A percentile compares a stretch with the other conserved stretches of the same genome.
phyloP scores from a whole-genome alignment of 257 asterid genomes.

The Solanum bulbocastanum region DNA sequence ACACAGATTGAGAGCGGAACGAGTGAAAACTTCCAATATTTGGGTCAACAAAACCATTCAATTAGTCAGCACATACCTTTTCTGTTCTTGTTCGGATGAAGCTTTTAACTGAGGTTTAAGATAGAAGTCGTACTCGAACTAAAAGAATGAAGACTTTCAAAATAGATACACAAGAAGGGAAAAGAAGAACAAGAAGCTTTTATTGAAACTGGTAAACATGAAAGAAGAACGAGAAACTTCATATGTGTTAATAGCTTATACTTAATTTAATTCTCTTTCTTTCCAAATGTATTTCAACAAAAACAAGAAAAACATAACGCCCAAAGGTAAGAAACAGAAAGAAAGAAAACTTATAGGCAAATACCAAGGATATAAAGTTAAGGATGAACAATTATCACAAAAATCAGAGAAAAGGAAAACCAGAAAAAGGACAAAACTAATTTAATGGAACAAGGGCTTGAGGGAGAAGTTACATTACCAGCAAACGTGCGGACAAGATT shows the following conservation, averaged over 20 bases:
- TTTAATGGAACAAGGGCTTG: neutral
- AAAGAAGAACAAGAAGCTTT: neutral
- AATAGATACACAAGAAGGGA: neutral
- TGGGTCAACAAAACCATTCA: neutral
- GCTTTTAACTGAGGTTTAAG: neutral
- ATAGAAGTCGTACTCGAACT: neutral
- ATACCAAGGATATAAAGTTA: neutral
- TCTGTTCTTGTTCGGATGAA: neutral
- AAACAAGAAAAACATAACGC: neutral
- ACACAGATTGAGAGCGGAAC: neutral
- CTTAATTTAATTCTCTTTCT: neutral
- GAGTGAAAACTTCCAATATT: neutral
- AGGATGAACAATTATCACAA: neutral
- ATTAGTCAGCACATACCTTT: neutral
- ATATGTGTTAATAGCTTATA: neutral
- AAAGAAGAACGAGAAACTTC: neutral
- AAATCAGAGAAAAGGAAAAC: neutral
- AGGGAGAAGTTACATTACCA: neutral
- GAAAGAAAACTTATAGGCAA: neutral
- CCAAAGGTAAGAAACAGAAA: neutral
- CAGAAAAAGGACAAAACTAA: neutral
- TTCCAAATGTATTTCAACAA: neutral
- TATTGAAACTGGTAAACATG: too few relatives aligned
- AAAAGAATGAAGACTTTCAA: neutral
- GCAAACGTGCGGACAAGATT: neutral